Base-by-base conservation (phyloP, 2,329 filamentous ascomycete genomes). In the Emmonsia crescens region DNA sequence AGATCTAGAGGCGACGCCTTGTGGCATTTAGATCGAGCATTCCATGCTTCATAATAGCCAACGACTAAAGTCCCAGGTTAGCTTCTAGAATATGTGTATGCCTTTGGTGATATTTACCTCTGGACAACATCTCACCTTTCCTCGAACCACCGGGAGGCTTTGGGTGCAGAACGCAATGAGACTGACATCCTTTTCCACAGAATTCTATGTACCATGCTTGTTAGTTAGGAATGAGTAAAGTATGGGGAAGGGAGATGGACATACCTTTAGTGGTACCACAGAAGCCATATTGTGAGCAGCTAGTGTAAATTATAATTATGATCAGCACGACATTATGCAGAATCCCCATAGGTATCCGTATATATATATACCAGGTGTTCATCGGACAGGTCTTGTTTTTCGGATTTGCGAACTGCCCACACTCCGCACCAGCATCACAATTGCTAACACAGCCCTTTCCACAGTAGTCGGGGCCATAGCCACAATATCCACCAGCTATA, bases 351-450 rank as follows among this genome's bases (percentile, higher is more conserved):
- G 2, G 61, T 52, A 24, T 64, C 36, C 16, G 64, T 66, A 27
- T 62, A 73, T 40, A 69, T 44, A 5, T 19, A 10, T 57, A 44
- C 55, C 55, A 48, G 8, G 40, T 48, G 6, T 69, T 68, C 0
- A 74, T 57, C 5, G 71, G 70, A 59, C 73, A 75, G 1, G 33
- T 66, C 55, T 63, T 63, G 2, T 61, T 60, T 1, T 61, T 61
- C 0, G 57, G 42, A 1, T 49, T 52, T 14, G 68, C 69, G 60
- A 71, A 69, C 27, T 72, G 62, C 21, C 74, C 74, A 44, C 74
- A 77, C 48, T 72, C 68, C 2, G 73, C 72, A n/a, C 65, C 70
- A n/a, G 74, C 72, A 64, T 76, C 65, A 60, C 75, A 77, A 60
- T 75, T 73, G n/a, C 62, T 65, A 10, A 62, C 60, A 52, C 69